phyloP scores from a whole-genome alignment of 192 early-diverging fungal genomes.

The Coemansia sp. region DNA sequence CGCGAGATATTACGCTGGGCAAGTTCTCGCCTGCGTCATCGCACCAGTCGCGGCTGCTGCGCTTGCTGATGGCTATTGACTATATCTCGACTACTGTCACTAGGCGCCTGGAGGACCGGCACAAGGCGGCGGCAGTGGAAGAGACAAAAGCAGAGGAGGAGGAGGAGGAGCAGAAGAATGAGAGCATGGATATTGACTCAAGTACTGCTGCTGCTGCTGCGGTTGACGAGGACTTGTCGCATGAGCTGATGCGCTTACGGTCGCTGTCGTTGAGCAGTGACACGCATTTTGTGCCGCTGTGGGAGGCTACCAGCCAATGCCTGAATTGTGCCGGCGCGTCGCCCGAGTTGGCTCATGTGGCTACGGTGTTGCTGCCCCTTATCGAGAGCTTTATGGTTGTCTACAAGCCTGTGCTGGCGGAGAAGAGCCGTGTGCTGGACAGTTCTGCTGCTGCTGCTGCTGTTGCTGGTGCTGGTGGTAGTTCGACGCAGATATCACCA shows the following conservation, averaged over 20 bases:
- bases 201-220: background rate
- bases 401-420: slow-evolving; percentile 82
- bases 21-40: slow-evolving; percentile 87
- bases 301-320: slow-evolving; percentile 77
- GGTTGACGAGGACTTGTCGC: slow-evolving; percentile 14
- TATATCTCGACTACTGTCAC: slow-evolving; percentile 61
- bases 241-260: slow-evolving; percentile 48
- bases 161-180: slow-evolving; percentile 42
- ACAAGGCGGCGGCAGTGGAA: slow-evolving; percentile 23
- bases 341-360: slow-evolving; percentile 84
- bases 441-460: background rate
- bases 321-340: slow-evolving; percentile 75
- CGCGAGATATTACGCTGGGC: slow-evolving; percentile 72
- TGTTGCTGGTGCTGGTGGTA: slow-evolving; percentile 15
- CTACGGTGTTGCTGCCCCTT: slow-evolving; percentile 89
- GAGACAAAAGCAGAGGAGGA: background rate
- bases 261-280: slow-evolving; percentile 49
- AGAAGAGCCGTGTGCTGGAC: slow-evolving; percentile 21
- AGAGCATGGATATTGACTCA: slow-evolving; percentile 10
- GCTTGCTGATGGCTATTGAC: slow-evolving; percentile 94
- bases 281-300: slow-evolving; percentile 65
- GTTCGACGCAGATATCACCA: slow-evolving; percentile 27
- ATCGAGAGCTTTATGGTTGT: slow-evolving; percentile 99
- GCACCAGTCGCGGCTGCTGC: slow-evolving; percentile 88
- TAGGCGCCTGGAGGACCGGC: slow-evolving; percentile 38